Evolutionary conservation across 2,329 filamentous ascomycete genomes (phyloP).

Genomic region (Ceratocystis huliohia): DNA sequence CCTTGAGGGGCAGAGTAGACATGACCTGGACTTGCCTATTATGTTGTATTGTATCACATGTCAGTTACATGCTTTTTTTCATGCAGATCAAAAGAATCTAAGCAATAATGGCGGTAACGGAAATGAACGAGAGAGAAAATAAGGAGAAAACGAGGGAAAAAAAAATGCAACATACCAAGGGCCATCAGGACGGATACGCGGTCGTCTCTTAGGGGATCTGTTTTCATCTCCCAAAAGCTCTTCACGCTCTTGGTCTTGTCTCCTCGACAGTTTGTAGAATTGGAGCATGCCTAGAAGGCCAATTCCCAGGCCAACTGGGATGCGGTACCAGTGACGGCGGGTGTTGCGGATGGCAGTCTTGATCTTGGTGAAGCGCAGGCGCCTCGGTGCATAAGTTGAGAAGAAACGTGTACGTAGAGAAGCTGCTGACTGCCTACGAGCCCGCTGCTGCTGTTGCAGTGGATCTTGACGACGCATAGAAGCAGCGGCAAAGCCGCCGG

Average conservation of each 20-base stretch:
- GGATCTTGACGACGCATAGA: slow-evolving; percentile 17
- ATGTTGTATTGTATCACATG: slow-evolving; percentile 17
- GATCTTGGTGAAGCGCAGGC: slow-evolving; percentile 19
- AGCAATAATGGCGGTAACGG: slow-evolving; percentile 6
- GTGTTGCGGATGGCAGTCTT: slow-evolving; percentile 18
- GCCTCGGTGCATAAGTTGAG: slow-evolving; percentile 15
- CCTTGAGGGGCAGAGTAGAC: slow-evolving; percentile 84
- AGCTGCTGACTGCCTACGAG: slow-evolving; percentile 10
- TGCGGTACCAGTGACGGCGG: slow-evolving; percentile 63
- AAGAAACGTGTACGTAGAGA: slow-evolving; percentile 17
- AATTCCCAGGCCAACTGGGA: slow-evolving; percentile 75
- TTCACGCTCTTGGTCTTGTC: slow-evolving; percentile 26
- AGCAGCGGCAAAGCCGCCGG: slow-evolving; percentile 18
- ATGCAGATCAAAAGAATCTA: slow-evolving; percentile 8
- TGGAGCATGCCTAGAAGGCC: slow-evolving; percentile 73
- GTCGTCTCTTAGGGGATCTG: slow-evolving; percentile 36
- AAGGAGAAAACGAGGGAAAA: not conserved
- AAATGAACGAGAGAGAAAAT: not conserved
- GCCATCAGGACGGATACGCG: slow-evolving; percentile 63
- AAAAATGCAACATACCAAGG: slow-evolving; percentile 50
- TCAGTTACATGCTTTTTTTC: not conserved
- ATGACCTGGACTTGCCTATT: slow-evolving; percentile 78
- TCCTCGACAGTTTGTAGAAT: slow-evolving; percentile 61
- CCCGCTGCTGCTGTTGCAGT: slow-evolving; percentile 2
- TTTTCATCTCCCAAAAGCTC: slow-evolving; percentile 20